Evolutionary conservation across 2,329 filamentous ascomycete genomes (phyloP).

Genomic region (Fusarium sp.): DNA sequence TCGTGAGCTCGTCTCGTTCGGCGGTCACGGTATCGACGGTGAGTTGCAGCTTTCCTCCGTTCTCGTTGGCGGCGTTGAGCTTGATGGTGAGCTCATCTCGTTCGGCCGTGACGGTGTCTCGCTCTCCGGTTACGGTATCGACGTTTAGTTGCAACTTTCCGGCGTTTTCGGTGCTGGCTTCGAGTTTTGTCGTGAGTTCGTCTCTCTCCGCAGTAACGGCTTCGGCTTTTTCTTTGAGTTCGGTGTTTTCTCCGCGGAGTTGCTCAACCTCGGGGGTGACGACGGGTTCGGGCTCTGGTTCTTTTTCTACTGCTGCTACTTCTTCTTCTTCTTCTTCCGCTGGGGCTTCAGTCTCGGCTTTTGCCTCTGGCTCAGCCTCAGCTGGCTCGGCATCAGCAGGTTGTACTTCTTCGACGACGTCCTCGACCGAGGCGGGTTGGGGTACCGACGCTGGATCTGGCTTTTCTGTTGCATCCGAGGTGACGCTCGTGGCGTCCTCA

Average conservation of each 20-base stretch:
- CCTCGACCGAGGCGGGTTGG: conserved; percentile 29
- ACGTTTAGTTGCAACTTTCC: conserved; percentile 16
- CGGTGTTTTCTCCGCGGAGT: conserved; percentile 31
- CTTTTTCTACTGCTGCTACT: background rate
- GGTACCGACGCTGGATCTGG: conserved; percentile 26
- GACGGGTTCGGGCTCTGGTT: conserved; percentile 5
- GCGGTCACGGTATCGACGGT: conserved; percentile 12
- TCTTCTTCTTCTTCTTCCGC: conserved; percentile 21
- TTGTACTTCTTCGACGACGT: conserved; percentile 20
- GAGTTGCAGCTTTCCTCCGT: conserved; percentile 33
- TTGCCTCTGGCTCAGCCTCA: conserved; percentile 14
- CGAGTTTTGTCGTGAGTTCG: conserved; percentile 20
- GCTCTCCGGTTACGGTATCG: conserved; percentile 5
- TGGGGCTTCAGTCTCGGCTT: conserved; percentile 2
- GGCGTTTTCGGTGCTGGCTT: conserved; percentile 24
- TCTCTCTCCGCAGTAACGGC: conserved; percentile 4
- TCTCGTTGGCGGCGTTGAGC: conserved; percentile 32
- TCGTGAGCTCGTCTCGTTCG: conserved; percentile 14
- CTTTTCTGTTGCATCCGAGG: conserved; percentile 42
- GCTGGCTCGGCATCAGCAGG: conserved; percentile 6
- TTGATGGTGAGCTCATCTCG: conserved; percentile 35
- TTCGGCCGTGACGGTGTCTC: conserved; percentile 10
- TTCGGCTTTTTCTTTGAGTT: conserved; percentile 37
- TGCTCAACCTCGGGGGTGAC: conserved; percentile 9
- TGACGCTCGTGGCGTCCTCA: conserved; percentile 28